A percentile compares a stretch with the other conserved stretches of the same genome.
These are phyloP conservation scores for Nemania diffusa DNA, from an alignment of 2,329 filamentous ascomycete genomes.

Conservation along the genomic window DNA sequence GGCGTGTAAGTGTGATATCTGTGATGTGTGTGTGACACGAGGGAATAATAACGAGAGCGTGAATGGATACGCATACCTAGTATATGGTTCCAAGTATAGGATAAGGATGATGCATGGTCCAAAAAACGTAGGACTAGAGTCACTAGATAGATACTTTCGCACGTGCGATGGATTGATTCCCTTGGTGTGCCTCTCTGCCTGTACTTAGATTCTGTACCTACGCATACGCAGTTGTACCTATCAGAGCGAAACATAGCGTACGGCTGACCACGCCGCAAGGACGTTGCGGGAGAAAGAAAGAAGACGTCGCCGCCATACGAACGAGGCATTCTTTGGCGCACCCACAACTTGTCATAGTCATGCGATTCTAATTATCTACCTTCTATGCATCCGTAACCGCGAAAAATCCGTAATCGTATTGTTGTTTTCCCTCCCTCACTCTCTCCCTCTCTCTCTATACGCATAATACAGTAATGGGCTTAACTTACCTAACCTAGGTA, in stretches of 20 bases:
- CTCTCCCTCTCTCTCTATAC: not conserved
- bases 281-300: not conserved
- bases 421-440: not conserved
- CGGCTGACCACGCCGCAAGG: slow-evolving; percentile 10
- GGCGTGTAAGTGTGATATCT: not conserved
- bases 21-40: slow-evolving; percentile 10
- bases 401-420: slow-evolving; percentile 11
- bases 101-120: slow-evolving; percentile 28
- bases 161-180: not conserved
- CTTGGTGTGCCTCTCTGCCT: not conserved
- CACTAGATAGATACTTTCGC: no score
- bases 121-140: slow-evolving; percentile 14
- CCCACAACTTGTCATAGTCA: slow-evolving; percentile 11
- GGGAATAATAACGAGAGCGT: not conserved
- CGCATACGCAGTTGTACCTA: no score
- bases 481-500: not conserved
- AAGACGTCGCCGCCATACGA: slow-evolving; percentile 20
- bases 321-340: slow-evolving; percentile 15
- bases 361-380: slow-evolving; percentile 19
- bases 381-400: slow-evolving; percentile 7
- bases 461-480: not conserved
- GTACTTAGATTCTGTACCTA: no score
- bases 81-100: slow-evolving; percentile 14
- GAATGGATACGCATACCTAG: not conserved
- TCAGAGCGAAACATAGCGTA: not conserved